These are phyloP conservation scores for Carex scoparia DNA, from an alignment of 176 grass and related monocot genomes.

Conservation along the genomic window DNA sequence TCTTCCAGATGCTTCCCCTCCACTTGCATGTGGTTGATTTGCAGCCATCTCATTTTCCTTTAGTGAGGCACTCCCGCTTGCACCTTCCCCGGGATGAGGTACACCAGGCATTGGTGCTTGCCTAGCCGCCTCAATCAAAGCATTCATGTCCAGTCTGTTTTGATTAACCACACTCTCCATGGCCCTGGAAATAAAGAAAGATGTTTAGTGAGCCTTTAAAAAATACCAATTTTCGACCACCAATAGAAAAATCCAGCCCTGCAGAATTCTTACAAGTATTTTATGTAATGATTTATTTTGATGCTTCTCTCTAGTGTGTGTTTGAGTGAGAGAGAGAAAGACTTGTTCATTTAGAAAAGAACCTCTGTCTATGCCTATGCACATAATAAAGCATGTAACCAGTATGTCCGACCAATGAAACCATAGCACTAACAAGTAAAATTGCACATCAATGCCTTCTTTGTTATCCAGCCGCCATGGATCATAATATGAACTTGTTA, in stretches of 20 bases:
- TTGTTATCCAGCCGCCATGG: too few relatives aligned
- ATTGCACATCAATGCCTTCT: too few relatives aligned
- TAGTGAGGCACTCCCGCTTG: slow-evolving; percentile 38
- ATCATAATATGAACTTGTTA: too few relatives aligned
- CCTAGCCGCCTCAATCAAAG: slow-evolving; percentile 46
- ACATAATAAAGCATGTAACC: too few relatives aligned
- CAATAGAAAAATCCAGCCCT: neutral
- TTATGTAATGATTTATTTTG: neutral
- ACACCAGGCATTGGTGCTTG: slow-evolving; percentile 62
- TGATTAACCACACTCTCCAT: slow-evolving; percentile 97
- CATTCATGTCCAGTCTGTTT: slow-evolving; percentile 89
- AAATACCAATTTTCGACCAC: neutral
- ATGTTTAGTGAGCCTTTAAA: neutral
- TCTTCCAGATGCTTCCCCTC: slow-evolving; percentile 51
- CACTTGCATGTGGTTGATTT: slow-evolving; percentile 43
- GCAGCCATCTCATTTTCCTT: slow-evolving; percentile 74
- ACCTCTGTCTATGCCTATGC: neutral
- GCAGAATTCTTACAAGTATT: neutral
- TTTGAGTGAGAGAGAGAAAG: neutral
- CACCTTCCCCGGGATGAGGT: slow-evolving; percentile 48
- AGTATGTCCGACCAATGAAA: too few relatives aligned
- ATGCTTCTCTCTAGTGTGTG: neutral
- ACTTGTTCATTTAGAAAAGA: neutral
- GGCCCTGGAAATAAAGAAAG: slow-evolving; percentile 42
- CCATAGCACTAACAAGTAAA: too few relatives aligned